Percentiles rank a stretch among this genome's conserved stretches.
Evolutionary conservation across 805 yeast genomes (phyloP).

Genomic region (Torulaspora delbrueckii): DNA sequence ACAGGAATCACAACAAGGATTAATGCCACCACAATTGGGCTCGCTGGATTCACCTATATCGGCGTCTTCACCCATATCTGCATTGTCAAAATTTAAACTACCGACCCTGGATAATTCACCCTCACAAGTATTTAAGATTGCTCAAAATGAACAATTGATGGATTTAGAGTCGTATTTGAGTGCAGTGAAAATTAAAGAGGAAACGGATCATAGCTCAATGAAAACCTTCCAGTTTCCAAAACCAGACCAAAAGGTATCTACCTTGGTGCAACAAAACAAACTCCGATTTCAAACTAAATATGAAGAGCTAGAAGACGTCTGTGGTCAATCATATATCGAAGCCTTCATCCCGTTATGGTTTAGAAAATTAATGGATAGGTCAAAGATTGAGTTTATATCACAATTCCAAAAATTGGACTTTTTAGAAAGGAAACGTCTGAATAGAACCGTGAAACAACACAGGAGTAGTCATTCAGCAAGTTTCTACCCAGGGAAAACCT

Average conservation of each 20-base stretch:
- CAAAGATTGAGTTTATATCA: constrained; percentile 35
- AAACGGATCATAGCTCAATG: constrained; percentile 13
- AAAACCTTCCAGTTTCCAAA: constrained; percentile 11
- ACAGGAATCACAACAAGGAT: background rate
- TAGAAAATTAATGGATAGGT: constrained; percentile 24
- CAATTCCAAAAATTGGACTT: constrained; percentile 64
- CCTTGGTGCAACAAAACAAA: constrained; percentile 11
- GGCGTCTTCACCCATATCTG: constrained; percentile 32
- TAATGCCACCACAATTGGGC: constrained; percentile 1
- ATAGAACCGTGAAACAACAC: constrained; percentile 30
- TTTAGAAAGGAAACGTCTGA: constrained; percentile 63
- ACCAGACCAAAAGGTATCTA: background rate
- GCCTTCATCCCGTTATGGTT: constrained; percentile 54
- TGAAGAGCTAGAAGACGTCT: constrained; percentile 13
- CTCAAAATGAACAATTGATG: constrained; percentile 32
- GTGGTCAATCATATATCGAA: constrained; percentile 18
- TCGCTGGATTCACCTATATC: constrained; percentile 26
- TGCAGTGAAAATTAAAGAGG: constrained; percentile 32
- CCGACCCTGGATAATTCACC: constrained; percentile 22
- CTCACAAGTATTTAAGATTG: constrained; percentile 21
- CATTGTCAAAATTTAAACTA: constrained; percentile 31
- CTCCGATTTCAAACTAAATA: constrained; percentile 27
- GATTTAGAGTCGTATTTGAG: constrained; percentile 30
- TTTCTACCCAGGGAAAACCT: constrained; percentile 68
- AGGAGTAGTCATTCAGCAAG: constrained; percentile 33